Evolutionary conservation across 148 eudicot species (phyloP).

Genomic region (Chenopodium album): DNA sequence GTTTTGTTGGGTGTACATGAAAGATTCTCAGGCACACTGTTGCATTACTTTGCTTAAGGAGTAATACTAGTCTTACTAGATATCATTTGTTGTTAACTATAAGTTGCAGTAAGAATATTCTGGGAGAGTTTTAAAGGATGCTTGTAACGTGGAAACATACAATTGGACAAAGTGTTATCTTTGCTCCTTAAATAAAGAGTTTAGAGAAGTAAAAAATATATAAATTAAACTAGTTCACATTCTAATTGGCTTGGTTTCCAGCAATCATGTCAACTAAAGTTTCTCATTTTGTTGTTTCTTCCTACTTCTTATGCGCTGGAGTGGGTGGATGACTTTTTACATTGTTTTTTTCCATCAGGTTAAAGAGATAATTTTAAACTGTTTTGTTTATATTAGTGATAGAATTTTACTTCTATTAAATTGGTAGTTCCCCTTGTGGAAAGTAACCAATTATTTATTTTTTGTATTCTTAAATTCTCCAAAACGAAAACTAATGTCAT

Average conservation of each 20-base stretch:
- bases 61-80: background rate
- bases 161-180: slow-evolving; percentile 23
- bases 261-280: background rate
- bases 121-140: slow-evolving; percentile 6
- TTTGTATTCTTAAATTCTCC: too few relatives aligned
- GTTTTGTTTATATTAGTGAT: background rate
- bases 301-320: background rate
- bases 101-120: slow-evolving; percentile 9
- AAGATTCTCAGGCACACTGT: slow-evolving; percentile 15
- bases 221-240: background rate
- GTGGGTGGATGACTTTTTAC: background rate
- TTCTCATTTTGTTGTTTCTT: background rate
- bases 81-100: background rate
- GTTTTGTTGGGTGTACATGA: slow-evolving; percentile 4
- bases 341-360: background rate
- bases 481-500: too few relatives aligned
- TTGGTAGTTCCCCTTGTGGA: too few relatives aligned
- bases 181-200: background rate
- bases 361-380: background rate
- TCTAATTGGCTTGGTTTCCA: slow-evolving; percentile 4
- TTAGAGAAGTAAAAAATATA: background rate
- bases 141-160: slow-evolving; percentile 20
- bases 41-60: slow-evolving; percentile 10
- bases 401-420: too few relatives aligned
- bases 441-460: too few relatives aligned